phyloP scores from a whole-genome alignment of 1,284 basidiomycete genomes.

The Fomitiporia mediterranea region DNA sequence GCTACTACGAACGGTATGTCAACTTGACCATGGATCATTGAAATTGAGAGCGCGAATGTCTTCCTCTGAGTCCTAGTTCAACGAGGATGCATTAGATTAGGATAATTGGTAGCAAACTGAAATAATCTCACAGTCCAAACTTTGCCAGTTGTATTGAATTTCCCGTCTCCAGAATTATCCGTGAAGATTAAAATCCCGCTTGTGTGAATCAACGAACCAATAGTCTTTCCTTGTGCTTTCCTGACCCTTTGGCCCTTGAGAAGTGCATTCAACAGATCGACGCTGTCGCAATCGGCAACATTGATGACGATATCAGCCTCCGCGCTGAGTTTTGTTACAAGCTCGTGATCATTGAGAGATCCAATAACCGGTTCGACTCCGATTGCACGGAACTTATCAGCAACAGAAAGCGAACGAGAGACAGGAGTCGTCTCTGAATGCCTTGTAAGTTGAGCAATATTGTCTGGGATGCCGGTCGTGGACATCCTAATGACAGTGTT shows the following conservation, averaged over 20 bases:
- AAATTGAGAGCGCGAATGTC: constrained; percentile 19
- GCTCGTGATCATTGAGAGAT: not conserved
- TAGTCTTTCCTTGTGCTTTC: constrained; percentile 1
- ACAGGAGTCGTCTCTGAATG: not conserved
- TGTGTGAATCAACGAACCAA: constrained; percentile 23
- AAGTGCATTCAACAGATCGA: constrained; percentile 21
- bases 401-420: not conserved
- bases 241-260: constrained; percentile 18
- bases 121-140: constrained; percentile 22
- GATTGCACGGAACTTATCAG: not conserved
- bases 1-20: constrained; percentile 21
- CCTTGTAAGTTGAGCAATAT: no score
- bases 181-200: constrained; percentile 23
- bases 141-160: constrained; percentile 17
- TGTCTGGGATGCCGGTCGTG: no score
- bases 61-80: constrained; percentile 18
- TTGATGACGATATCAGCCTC: constrained; percentile 24
- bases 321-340: constrained; percentile 2
- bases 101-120: not conserved
- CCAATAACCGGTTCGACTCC: constrained; percentile 3
- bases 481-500: no score
- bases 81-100: not conserved
- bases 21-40: constrained; percentile 18
- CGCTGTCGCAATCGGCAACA: constrained; percentile 23
- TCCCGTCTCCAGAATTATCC: constrained; percentile 19